Percentiles rank a stretch among this genome's conserved stretches.
Evolutionary conservation across 2,329 filamentous ascomycete genomes (phyloP).

Genomic region (Lizonia empirigonia): DNA sequence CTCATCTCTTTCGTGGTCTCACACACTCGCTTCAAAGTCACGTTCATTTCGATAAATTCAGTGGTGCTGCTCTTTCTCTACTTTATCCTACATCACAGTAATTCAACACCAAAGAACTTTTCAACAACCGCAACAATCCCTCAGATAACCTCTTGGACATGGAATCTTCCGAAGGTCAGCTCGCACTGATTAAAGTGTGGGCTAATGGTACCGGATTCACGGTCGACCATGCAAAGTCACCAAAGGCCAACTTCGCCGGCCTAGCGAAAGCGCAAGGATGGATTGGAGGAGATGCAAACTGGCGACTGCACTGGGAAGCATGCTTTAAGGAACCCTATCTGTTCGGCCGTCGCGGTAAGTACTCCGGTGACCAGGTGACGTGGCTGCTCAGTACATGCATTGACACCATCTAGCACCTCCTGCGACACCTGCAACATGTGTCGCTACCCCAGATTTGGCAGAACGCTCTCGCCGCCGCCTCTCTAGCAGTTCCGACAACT

Average conservation of each 20-base stretch:
- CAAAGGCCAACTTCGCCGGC: conserved; percentile 31
- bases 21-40: background rate
- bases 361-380: background rate
- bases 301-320: conserved; percentile 22
- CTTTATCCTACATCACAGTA: background rate
- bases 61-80: background rate
- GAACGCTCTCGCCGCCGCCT: conserved; percentile 19
- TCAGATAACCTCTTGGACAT: background rate
- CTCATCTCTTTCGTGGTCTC: background rate
- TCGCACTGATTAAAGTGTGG: conserved; percentile 20
- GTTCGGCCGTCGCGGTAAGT: conserved; percentile 18
- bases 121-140: background rate
- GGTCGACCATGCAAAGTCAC: conserved; percentile 13
- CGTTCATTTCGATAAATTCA: background rate
- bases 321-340: conserved; percentile 26
- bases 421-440: background rate
- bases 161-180: conserved; percentile 15
- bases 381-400: background rate
- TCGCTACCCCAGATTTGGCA: background rate
- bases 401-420: background rate
- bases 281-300: conserved; percentile 22
- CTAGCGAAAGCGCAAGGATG: conserved; percentile 29
- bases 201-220: conserved; percentile 18
- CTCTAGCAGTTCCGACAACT: conserved; percentile 20
- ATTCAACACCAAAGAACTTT: background rate